phyloP scores from a whole-genome alignment of 805 yeast genomes.

The Sungouiozyma ichnusensis region DNA sequence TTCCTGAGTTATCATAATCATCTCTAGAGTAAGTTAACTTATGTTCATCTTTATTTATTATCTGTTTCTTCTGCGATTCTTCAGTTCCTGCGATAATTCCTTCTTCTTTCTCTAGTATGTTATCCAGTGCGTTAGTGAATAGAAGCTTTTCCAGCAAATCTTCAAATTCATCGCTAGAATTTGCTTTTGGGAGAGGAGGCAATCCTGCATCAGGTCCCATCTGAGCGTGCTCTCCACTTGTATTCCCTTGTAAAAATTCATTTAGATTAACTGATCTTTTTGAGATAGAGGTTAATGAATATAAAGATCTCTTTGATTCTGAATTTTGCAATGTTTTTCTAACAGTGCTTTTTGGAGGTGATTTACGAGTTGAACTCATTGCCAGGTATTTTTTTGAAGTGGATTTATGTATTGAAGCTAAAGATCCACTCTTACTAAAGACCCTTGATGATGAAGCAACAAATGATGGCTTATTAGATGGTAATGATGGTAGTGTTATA shows the following conservation, averaged over 20 bases:
- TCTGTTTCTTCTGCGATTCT: not conserved
- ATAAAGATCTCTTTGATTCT: conserved; percentile 25
- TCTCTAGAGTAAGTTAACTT: not conserved
- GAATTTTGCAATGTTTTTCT: conserved; percentile 21
- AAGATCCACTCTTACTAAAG: conserved; percentile 18
- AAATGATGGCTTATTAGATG: conserved; percentile 15
- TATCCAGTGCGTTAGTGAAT: conserved; percentile 20
- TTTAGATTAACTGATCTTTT: conserved; percentile 27
- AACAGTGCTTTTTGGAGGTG: conserved; percentile 1
- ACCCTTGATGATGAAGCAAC: conserved; percentile 22
- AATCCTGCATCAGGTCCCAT: conserved; percentile 2
- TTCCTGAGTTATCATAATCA: not conserved
- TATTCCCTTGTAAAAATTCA: conserved; percentile 14
- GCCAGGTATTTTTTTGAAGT: conserved; percentile 10
- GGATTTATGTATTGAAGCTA: conserved; percentile 9
- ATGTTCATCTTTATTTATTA: too few relatives aligned
- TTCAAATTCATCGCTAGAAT: conserved; percentile 22
- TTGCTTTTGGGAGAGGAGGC: conserved; percentile 14
- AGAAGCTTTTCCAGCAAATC: conserved; percentile 24
- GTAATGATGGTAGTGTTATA: conserved; percentile 6
- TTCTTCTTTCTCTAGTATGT: conserved; percentile 19
- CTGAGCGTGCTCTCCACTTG: conserved; percentile 3
- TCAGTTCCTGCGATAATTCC: conserved; percentile 3
- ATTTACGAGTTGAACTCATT: not conserved
- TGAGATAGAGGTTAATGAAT: conserved; percentile 27